Evolutionary conservation across 768 basidiomycete species (phyloP).

Genomic region (Asterophora parasitica): DNA sequence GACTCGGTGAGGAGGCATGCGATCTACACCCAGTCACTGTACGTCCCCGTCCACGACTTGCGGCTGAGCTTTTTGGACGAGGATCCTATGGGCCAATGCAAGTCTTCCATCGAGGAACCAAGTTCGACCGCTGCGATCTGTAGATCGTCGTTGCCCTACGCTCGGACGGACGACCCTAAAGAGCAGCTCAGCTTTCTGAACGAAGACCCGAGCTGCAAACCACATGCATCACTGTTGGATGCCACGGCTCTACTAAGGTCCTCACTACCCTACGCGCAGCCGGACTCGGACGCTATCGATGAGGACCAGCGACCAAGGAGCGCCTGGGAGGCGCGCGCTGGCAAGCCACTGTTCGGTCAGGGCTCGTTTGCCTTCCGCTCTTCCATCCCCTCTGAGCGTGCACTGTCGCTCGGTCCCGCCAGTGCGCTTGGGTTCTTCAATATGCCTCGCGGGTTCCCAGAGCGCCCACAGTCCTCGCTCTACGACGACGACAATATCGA

Average conservation of each 20-base stretch:
- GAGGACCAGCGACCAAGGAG: neutral
- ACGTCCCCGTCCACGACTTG: conserved; percentile 23
- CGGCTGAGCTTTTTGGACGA: neutral
- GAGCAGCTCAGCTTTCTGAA: no score
- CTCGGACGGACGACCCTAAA: no score
- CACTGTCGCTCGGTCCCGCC: neutral
- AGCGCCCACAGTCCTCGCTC: conserved; percentile 14
- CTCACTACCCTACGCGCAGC: no score
- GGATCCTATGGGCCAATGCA: neutral
- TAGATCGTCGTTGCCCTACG: no score
- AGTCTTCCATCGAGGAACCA: no score
- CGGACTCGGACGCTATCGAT: neutral
- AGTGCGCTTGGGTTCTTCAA: conserved; percentile 10
- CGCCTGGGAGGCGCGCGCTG: no score
- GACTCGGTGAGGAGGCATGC: conserved; percentile 30
- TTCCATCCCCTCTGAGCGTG: conserved; percentile 3
- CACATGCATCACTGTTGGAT: no score
- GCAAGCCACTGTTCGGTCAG: neutral
- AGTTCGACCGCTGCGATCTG: no score
- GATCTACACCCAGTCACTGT: conserved; percentile 30
- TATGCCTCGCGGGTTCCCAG: conserved; percentile 6
- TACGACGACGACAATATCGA: conserved; percentile 22
- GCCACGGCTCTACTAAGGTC: no score
- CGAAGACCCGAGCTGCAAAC: no score
- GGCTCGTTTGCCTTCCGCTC: conserved; percentile 4